Conservation (phyloP, 345 rosid species). For the Durio zibethinus region DNA sequence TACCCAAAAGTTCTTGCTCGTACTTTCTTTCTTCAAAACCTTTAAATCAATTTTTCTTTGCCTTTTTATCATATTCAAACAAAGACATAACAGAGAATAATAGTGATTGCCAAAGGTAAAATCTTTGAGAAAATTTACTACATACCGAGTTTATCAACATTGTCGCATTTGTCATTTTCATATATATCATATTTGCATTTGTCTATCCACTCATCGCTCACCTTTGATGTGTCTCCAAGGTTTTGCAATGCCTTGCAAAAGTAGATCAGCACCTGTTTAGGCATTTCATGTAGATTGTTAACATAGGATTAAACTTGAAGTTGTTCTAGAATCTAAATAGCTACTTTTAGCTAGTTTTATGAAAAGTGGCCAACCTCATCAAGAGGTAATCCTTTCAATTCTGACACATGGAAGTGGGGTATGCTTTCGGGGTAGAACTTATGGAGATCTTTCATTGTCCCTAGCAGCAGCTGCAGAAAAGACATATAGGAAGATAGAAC, state of each 20-base stretch:
- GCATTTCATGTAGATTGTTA: conserved; percentile 10
- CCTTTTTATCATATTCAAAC: background rate
- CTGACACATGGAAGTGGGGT: conserved; percentile 24
- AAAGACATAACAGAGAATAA: no score
- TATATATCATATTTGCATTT: conserved; percentile 23
- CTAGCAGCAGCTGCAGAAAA: conserved; percentile 41
- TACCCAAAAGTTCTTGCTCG: background rate
- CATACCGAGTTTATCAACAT: conserved; percentile 44
- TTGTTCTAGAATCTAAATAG: background rate
- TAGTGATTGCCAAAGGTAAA: background rate
- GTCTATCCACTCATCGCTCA: conserved; percentile 46
- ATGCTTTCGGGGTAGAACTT: conserved; percentile 47
- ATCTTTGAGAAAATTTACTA: background rate
- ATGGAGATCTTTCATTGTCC: conserved; percentile 54
- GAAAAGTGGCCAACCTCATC: background rate
- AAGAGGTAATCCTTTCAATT: conserved; percentile 24
- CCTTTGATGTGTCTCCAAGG: conserved; percentile 47
- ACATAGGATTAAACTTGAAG: background rate
- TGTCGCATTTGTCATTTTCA: conserved; percentile 20
- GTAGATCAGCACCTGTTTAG: conserved; percentile 37
- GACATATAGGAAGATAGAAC: conserved; percentile 13
- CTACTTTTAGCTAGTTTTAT: background rate
- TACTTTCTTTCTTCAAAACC: background rate
- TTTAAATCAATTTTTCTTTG: background rate
- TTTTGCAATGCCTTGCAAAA: conserved; percentile 45